These are phyloP conservation scores for Mollisia scopiformis DNA, from an alignment of 2,329 filamentous ascomycete genomes.

Conservation along the genomic window DNA sequence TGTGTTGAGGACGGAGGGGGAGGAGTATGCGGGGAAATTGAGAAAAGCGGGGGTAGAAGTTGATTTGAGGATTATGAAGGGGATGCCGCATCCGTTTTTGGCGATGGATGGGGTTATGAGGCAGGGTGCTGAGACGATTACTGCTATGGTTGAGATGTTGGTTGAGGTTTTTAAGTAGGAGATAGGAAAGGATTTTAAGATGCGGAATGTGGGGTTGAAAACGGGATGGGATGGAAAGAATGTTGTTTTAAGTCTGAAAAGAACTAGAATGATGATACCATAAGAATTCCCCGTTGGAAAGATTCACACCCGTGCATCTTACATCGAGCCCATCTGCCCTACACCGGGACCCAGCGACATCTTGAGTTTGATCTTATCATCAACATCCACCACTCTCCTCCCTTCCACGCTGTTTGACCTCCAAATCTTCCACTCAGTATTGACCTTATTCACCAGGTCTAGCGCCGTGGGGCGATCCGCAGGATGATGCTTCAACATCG, in stretches of 20 bases:
- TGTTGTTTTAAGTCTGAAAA: not conserved
- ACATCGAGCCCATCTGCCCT: not conserved
- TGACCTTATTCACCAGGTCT: conserved; percentile 22
- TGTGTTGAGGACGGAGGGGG: conserved; percentile 57
- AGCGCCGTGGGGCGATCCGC: conserved; percentile 21
- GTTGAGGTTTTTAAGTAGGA: conserved; percentile 23
- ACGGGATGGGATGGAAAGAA: no score
- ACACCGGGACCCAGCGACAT: not conserved
- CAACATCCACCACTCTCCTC: conserved; percentile 20
- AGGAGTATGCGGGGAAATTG: conserved; percentile 53
- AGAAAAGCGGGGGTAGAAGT: conserved; percentile 48
- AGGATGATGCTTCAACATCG: conserved; percentile 27
- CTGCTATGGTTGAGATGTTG: conserved; percentile 33
- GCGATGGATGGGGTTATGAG: conserved; percentile 59
- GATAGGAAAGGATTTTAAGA: not conserved
- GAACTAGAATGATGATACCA: not conserved
- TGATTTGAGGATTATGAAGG: conserved; percentile 53
- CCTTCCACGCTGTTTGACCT: conserved; percentile 27
- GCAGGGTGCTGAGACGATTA: conserved; percentile 54
- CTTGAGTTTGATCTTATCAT: conserved; percentile 18
- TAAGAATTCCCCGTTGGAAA: no score
- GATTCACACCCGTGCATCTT: no score
- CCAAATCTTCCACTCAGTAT: conserved; percentile 28
- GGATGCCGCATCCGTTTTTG: conserved; percentile 61
- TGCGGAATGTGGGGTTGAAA: not conserved